Percentiles rank a stretch among this genome's conserved stretches.
Conservation (phyloP, 371 early-diverging fungal species). For the Blastocladiella emersonii region DNA sequence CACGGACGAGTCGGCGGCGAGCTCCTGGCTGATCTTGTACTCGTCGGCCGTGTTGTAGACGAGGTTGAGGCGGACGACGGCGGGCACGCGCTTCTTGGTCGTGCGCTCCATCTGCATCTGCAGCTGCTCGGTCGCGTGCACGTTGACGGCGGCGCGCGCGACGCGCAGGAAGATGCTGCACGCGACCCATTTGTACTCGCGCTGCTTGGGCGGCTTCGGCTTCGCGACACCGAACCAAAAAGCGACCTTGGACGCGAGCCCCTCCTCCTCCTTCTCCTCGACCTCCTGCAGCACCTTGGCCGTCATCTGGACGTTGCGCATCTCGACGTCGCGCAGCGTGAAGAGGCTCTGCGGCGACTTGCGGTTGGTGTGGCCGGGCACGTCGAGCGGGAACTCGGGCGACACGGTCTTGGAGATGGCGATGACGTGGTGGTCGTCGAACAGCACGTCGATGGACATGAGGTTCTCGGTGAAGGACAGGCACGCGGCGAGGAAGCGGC, state of each 20-base stretch:
- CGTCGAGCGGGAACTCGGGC: conserved; percentile 37
- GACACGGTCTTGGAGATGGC: conserved; percentile 44
- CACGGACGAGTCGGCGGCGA: conserved; percentile 20
- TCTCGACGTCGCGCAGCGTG: conserved; percentile 37
- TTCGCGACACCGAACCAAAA: conserved; percentile 1
- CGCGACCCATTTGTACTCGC: not conserved
- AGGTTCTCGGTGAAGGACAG: conserved; percentile 70
- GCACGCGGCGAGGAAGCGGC: conserved; percentile 64
- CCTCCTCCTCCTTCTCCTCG: conserved; percentile 4
- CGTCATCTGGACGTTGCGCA: conserved; percentile 54
- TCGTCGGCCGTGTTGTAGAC: conserved; percentile 62
- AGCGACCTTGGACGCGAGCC: conserved; percentile 4
- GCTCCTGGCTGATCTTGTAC: conserved; percentile 36
- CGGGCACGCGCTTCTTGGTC: conserved; percentile 76
- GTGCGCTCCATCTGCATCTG: conserved; percentile 72
- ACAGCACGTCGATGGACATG: conserved; percentile 41
- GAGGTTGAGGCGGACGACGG: conserved; percentile 51
- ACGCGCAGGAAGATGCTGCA: conserved; percentile 55
- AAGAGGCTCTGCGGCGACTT: conserved; percentile 57
- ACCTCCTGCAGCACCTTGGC: conserved; percentile 33
- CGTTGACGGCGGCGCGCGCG: conserved; percentile 45
- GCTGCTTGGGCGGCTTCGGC: not conserved
- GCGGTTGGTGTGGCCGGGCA: conserved; percentile 12
- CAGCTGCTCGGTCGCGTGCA: conserved; percentile 36
- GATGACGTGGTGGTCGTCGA: conserved; percentile 46